Evolutionary conservation across 345 rosid genomes (phyloP), one percentile per base, ranked within the genome.

Genomic region (Laguncularia racemosa): DNA sequence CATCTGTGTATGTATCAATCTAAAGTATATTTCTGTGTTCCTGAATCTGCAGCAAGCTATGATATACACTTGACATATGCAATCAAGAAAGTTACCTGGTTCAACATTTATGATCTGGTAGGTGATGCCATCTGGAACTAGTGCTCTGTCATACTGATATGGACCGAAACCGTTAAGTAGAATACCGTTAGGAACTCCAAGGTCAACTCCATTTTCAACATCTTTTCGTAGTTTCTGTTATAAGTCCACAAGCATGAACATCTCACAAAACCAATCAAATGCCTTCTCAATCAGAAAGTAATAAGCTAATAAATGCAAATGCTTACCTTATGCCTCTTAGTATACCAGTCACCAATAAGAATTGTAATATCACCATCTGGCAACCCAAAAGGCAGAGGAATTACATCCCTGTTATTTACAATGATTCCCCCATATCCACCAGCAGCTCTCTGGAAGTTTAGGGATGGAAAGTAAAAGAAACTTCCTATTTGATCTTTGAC

Each of bases 401-500:
- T 88, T 47, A 88, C 81, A 14, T 66, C 71, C 58, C 96, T 66
- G 57, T 85, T 91, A 60, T 83, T 85, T 26, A 88, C 61, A 51
- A 86, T 69, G 59, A 88, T 88, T 21, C 95, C 85, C 21, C 89
- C 95, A 40, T 71, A 88, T 0, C 97, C 96, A 65, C 97, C 95
- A 0, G 81, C 81, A 43, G 91, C 89, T 64, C 91, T 84, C 59
- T 84, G 89, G 48, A 85, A 85, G 58, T 71, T 64, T 20, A 71
- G 50, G 47, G 88, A 88, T 16, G 95, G 95, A 54, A 82, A 85
- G 71, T 91, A 88, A 72, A 84, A 88, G 63, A 80, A 85, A 64
- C 88, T 82, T 4, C 95, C 98, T 56, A 91, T 88, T 67, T 91
- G 97, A 59, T 88, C 96, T 71, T 91, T 88, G 56, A 80, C 83